Evolutionary conservation across 495 filamentous ascomycete genomes (phyloP), one percentile per base, ranked within the genome.

Genomic region (Daldinia grandis): DNA sequence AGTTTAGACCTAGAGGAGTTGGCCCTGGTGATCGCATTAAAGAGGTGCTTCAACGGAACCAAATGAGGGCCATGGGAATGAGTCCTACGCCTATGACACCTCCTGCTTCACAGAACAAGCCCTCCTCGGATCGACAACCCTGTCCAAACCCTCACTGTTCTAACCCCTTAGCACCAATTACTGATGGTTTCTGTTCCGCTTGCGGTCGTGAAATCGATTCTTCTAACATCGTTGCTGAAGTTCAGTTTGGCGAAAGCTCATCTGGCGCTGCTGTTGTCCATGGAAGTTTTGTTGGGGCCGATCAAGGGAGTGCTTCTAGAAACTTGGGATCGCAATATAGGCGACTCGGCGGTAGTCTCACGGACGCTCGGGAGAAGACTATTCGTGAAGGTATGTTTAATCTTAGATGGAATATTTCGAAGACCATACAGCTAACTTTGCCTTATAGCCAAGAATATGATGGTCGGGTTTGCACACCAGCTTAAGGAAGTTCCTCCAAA

Each of bases 181-280:
- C 78, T 2, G 83, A 86, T 58, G 86, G 86, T 42, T 89, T 92
- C 51, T 99, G 95, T 82, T 84, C 86, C 31, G 89, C 85, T 38
- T 99, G 95, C 81, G 94, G 94, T 84, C 88, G 87, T 27, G 87
- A 95, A 62, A 85, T 94, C 68, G 87, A 90, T 65, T 89, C 94
- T 71, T 87, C 88, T 66, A 92, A 96, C 69, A 97, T 98, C 61
- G 93, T 98, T 58, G 87, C 93, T 21, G 95, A 99, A 74, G 86
- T 98, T 57, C 89, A 88, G 5, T 99, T 98, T 73, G 93, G 93
- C 55, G 93, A 98, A 79, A 89, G 85, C 40, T 84, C 90, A 0
- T 87, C 86, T 25, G 95, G 95, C 71, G 94, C 93, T 56, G 93
- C 95, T 31, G 86, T 94, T n/a, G 91, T 97, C 9, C 93, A 97